These are phyloP conservation scores for Phytopythium chamaehyphon DNA, from an alignment of 352 stramenopile genomes.

Conservation along the genomic window DNA sequence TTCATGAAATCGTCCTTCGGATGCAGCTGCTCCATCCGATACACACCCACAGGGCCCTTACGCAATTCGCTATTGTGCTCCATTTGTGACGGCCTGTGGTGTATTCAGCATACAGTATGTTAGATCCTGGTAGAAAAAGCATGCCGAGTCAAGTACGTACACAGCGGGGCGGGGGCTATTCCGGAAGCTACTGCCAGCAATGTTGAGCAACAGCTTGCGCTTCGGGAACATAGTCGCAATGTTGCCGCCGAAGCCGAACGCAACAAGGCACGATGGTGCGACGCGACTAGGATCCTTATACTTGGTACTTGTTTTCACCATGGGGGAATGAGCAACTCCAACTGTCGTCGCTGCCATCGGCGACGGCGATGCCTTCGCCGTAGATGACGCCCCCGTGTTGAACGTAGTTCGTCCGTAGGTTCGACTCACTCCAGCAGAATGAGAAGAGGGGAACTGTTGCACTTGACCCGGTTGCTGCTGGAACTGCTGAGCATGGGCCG, in stretches of 20 bases:
- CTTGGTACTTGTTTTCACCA: conserved; percentile 53
- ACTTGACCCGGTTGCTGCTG: conserved; percentile 7
- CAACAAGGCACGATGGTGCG: conserved; percentile 65
- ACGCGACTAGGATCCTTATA: conserved; percentile 82
- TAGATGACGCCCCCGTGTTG: background rate
- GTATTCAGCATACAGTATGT: background rate
- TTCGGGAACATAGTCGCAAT: conserved; percentile 89
- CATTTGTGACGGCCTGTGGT: conserved; percentile 39
- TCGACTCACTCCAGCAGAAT: background rate
- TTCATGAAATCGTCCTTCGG: conserved; percentile 63
- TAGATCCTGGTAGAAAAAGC: background rate
- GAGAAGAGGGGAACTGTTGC: conserved; percentile 5
- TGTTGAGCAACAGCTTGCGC: conserved; percentile 76
- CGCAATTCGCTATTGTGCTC: conserved; percentile 64
- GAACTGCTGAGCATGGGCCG: conserved; percentile 4
- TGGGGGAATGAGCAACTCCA: conserved; percentile 8
- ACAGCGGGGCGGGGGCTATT: conserved; percentile 55
- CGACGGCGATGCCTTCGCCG: background rate
- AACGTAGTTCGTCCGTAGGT: background rate
- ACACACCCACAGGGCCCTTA: conserved; percentile 78
- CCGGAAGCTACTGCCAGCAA: conserved; percentile 42
- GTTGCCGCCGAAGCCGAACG: conserved; percentile 87
- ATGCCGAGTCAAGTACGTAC: conserved; percentile 29
- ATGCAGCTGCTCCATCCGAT: conserved; percentile 78
- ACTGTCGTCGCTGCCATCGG: background rate